These are phyloP conservation scores for Anisogramma anomala DNA, from an alignment of 2,329 filamentous ascomycete genomes.

Conservation along the genomic window DNA sequence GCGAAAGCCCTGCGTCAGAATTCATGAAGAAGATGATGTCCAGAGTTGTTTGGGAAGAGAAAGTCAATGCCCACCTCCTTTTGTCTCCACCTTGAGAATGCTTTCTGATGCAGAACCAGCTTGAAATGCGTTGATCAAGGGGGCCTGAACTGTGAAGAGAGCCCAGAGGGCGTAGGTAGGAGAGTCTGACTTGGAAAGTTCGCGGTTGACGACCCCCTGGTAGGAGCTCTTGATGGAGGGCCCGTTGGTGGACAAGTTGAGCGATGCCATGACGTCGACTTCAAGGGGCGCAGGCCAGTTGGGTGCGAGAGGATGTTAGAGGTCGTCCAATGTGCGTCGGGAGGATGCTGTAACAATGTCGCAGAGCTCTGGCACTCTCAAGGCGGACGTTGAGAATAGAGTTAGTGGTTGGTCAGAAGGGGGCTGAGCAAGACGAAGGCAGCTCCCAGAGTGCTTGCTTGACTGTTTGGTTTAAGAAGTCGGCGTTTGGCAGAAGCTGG, in stretches of 20 bases:
- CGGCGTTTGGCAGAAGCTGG: constrained; percentile 9
- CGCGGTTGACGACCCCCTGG: constrained; percentile 44
- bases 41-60: constrained; percentile 3
- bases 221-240: constrained; percentile 78
- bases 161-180: constrained; percentile 88
- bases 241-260: constrained; percentile 69
- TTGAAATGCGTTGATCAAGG: constrained; percentile 86
- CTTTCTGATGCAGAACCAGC: constrained; percentile 80
- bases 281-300: constrained; percentile 11
- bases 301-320: constrained; percentile 2
- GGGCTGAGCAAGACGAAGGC: constrained; percentile 14
- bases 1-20: no score
- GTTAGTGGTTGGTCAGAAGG: constrained; percentile 1
- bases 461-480: no score
- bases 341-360: background rate
- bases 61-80: constrained; percentile 52
- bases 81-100: constrained; percentile 84
- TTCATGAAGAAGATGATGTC: no score
- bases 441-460: background rate
- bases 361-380: background rate
- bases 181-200: constrained; percentile 46
- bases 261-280: constrained; percentile 53
- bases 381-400: background rate
- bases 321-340: background rate
- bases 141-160: constrained; percentile 83